phyloP scores from a whole-genome alignment of 257 asterid species.

The Penstemon eatonii region DNA sequence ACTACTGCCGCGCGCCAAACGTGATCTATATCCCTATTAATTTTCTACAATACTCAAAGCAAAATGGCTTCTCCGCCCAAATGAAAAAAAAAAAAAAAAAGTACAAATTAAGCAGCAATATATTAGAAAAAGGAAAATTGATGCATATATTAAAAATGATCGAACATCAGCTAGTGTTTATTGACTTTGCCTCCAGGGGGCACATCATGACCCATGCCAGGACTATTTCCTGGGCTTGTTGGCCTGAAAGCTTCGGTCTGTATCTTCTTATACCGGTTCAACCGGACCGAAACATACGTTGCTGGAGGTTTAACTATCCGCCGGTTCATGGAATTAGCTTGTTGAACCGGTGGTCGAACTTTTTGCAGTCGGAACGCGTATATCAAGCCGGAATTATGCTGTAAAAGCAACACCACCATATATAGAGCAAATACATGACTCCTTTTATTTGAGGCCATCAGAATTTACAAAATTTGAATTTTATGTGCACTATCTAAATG shows the following conservation, averaged over 20 bases:
- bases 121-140: background rate
- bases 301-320: background rate
- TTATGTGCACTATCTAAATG: background rate
- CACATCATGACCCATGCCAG: conserved; percentile 62
- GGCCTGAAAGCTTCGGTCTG: conserved; percentile 48
- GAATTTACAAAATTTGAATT: background rate
- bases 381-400: conserved; percentile 17
- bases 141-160: background rate
- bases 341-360: conserved; percentile 25
- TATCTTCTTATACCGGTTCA: conserved; percentile 37
- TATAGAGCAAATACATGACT: conserved; percentile 23
- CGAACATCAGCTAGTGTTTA: background rate
- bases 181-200: conserved; percentile 31
- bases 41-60: too few relatives aligned
- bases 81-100: background rate
- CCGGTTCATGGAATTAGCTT: background rate
- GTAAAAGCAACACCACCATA: conserved; percentile 23
- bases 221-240: conserved; percentile 63
- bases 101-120: background rate
- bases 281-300: background rate
- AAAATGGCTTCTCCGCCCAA: background rate
- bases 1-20: background rate
- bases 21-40: background rate
- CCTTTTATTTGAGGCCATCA: conserved; percentile 34
- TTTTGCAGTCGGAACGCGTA: conserved; percentile 2